Evolutionary conservation across 2,329 filamentous ascomycete species (phyloP), one percentile per base, ranked within the genome.

Genomic region (Cladosporium phlei): DNA sequence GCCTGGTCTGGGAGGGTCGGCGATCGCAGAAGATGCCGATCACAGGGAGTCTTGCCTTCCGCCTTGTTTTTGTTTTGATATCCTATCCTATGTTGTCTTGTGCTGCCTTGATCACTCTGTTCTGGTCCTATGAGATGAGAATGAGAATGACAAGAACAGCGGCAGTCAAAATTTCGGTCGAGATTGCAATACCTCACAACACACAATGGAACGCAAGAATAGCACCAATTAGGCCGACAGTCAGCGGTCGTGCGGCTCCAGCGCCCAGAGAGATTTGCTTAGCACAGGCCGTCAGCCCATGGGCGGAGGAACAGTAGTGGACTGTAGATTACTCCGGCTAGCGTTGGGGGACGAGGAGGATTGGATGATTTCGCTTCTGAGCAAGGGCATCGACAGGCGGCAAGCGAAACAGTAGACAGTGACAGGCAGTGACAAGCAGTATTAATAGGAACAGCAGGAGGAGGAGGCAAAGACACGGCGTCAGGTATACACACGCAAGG

Each of bases 311-410:
- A 10, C 19, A 22, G 25, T 22, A 22, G 38, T 37, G 32, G 29
- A 16, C 37, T 20, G 22, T 45, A 45, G 32, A 45, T 45, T 45
- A 22, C 33, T 37, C 42, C 39, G 28, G 37, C 22, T 30, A 34
- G 32, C 24, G 42, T 45, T 45, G 42, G 30, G 42, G 30, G 20
- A 35, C n/a, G n/a, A n/a, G n/a, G n/a, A n/a, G n/a, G n/a, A n/a
- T n/a, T n/a, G 42, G 24, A 19, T 45, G 42, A 45, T 45, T 37
- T 37, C 42, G 42, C 42, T 45, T 45, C 22, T 29, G 42, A 11
- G 32, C 22, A 24, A 22, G 30, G 22, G 24, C 30, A 34, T 24
- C 39, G 28, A 33, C 25, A 22, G 20, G 39, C 39, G 29, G 39
- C 29, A 33, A 22, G 39, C 28, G 28, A 43, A 27, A 43, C 37